Conservation (phyloP, 163 green algal genomes). For the Scenedesmus sp. region DNA sequence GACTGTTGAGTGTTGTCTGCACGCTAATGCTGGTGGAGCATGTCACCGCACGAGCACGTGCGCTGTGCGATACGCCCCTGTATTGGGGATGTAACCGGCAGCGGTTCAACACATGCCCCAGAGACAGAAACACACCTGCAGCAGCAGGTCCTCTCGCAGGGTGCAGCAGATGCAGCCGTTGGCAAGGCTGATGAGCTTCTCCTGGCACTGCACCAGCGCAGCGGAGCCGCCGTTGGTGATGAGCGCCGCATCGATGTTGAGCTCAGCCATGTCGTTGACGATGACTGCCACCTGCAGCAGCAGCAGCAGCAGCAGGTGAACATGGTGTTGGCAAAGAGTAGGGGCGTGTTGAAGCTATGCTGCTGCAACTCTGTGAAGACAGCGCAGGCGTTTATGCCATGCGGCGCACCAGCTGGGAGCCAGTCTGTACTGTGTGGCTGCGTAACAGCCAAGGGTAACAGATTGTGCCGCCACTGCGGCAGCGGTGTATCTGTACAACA, state of each 20-base stretch:
- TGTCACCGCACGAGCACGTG: no score
- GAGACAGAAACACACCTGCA: constrained; percentile 50
- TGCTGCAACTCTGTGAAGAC: not conserved
- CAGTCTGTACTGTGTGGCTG: no score
- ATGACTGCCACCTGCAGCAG: constrained; percentile 72
- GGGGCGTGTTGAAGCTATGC: not conserved
- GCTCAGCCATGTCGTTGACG: constrained; percentile 91
- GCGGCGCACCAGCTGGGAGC: no score
- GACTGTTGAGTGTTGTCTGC: not conserved
- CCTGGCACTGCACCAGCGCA: constrained; percentile 39
- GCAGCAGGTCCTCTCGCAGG: constrained; percentile 78
- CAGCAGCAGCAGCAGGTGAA: constrained; percentile 50
- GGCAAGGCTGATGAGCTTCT: constrained; percentile 42
- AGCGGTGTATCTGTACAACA: not conserved
- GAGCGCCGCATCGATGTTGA: constrained; percentile 88
- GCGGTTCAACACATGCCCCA: not conserved
- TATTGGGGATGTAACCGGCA: not conserved
- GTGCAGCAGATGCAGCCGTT: constrained; percentile 95
- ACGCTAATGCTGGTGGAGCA: not conserved
- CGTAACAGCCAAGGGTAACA: no score
- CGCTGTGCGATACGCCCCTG: no score
- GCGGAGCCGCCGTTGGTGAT: not conserved
- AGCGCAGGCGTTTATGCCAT: no score
- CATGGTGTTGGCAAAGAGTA: constrained; percentile 23
- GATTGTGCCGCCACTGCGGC: not conserved